Evolutionary conservation across 2,329 filamentous ascomycete species (phyloP), one percentile per base, ranked within the genome.

Genomic region (Xylariales sp.): DNA sequence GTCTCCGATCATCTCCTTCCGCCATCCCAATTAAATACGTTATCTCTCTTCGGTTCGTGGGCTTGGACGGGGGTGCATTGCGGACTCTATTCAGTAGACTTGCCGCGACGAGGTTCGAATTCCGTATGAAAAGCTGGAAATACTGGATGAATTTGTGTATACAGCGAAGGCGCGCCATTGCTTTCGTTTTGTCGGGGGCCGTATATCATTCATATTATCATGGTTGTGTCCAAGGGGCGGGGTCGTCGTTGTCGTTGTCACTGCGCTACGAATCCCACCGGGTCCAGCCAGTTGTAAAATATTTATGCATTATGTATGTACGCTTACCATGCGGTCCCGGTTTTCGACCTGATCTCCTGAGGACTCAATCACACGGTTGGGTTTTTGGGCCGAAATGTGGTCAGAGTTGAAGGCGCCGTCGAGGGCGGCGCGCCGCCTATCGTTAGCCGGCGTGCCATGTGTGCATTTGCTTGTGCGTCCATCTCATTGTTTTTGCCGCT

Each of bases 331-430:
- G 54, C 50, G 4, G 39, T 49, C 16, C 8, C 34, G 14, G n/a
- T 45, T 69, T 67, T 62, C 61, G 54, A 64, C 67, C 64, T 50
- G 60, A 62, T 52, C 52, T 30, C 32, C 30, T 48, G 10, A 34
- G 14, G 30, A 36, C 23, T 23, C 23, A 49, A 57, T 23, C 30
- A 12, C 39, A 48, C 28, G 18, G 57, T 64, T 67, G 34, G 60
- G 64, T 45, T 55, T 69, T 69, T 66, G 63, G 67, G 67, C 64
- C 39, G 64, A 62, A 69, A 67, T 69, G 23, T 9, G 18, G 58
- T 48, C 50, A 62, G 23, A 54, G 36, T 36, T 56, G 43, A 62
- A 62, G 57, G 64, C 57, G 18, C 18, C 18, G 30, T 49, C 34
- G 41, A 45, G 43, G 30, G 28, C 50, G 9, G n/a, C 30, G 45